These are phyloP conservation scores for Fusarium sulawesiense DNA, from an alignment of 2,329 filamentous ascomycete genomes.

Conservation along the genomic window DNA sequence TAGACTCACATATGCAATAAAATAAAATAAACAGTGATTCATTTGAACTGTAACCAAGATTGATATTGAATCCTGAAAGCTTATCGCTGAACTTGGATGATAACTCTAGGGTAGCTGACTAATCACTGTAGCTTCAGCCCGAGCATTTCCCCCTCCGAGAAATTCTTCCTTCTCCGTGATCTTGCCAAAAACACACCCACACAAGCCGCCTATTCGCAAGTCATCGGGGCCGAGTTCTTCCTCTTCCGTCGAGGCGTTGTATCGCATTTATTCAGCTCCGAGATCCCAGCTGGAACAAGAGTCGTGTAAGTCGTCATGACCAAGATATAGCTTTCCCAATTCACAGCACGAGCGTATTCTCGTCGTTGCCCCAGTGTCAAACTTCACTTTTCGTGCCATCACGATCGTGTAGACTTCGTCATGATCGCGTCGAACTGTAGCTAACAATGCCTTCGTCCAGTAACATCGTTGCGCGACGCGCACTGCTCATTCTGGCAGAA, in stretches of 20 bases:
- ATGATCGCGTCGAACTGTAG: constrained; percentile 39
- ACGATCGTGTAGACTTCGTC: constrained; percentile 32
- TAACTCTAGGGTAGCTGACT: constrained; percentile 32
- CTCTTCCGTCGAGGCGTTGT: constrained; percentile 58
- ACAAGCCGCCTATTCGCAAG: constrained; percentile 45
- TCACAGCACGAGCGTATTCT: constrained; percentile 33
- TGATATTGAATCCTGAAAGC: not conserved
- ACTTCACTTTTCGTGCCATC: constrained; percentile 25
- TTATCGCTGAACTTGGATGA: not conserved
- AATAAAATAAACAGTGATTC: not conserved
- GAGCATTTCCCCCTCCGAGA: constrained; percentile 47
- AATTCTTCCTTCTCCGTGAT: constrained; percentile 54
- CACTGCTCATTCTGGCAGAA: constrained; percentile 24
- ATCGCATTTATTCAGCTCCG: constrained; percentile 59
- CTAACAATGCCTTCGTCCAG: constrained; percentile 45
- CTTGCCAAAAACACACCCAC: constrained; percentile 52
- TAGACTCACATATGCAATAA: not conserved
- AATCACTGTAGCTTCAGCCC: constrained; percentile 19
- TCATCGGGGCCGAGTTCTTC: constrained; percentile 58
- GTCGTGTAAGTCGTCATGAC: constrained; percentile 51
- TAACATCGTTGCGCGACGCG: constrained; percentile 45
- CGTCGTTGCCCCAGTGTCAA: constrained; percentile 24
- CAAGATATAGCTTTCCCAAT: constrained; percentile 36
- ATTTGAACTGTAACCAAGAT: not conserved
- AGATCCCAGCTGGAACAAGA: constrained; percentile 48